Evolutionary conservation across 345 rosid genomes (phyloP), one percentile per base, ranked within the genome.

Genomic region (Chamaenerion angustifolium): DNA sequence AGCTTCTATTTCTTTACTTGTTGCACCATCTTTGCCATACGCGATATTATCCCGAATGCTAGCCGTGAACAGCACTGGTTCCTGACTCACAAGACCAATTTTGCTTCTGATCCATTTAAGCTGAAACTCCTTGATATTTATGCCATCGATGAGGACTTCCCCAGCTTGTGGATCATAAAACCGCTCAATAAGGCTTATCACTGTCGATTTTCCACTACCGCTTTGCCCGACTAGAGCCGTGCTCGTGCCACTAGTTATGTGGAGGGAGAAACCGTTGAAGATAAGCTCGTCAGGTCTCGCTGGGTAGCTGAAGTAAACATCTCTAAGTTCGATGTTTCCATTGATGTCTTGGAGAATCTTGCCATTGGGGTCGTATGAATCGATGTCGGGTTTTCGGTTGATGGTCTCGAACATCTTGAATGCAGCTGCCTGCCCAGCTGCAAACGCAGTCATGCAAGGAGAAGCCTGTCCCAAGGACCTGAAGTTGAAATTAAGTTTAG

Each of bases 391-490:
- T 64, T 70, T 76, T 65, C 93, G 71, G 11, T 71, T 52, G 16
- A 86, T 80, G 0, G 93, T 80, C 67, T 82, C 86, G 19, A 86
- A 83, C 93, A 86, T 80, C 68, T 80, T 82, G 54, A 67, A 82
- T 0, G 88, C 84, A 35, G 88, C 95, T 12, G 86, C 82, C 68
- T 68, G 85, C 49, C 93, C 93, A 0, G 86, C 82, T 1, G 84
- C 86, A 60, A 86, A 86, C 37, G 93, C 76, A 16, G 67, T 74
- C 68, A 86, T 42, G 63, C 83, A 78, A 10, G 93, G 85, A 43
- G 93, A 74, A 62, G 93, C 68, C 63, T 82, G 88, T n/a, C 97
- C 97, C 4, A 88, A 60, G 4, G 95, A 82, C 97, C 97, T 88
- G 56, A 42, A 43, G 3, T 21, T 10, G 17, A 31, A 31, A 31